Conservation (phyloP, 805 yeast species). For the Zygoascus tannicola region DNA sequence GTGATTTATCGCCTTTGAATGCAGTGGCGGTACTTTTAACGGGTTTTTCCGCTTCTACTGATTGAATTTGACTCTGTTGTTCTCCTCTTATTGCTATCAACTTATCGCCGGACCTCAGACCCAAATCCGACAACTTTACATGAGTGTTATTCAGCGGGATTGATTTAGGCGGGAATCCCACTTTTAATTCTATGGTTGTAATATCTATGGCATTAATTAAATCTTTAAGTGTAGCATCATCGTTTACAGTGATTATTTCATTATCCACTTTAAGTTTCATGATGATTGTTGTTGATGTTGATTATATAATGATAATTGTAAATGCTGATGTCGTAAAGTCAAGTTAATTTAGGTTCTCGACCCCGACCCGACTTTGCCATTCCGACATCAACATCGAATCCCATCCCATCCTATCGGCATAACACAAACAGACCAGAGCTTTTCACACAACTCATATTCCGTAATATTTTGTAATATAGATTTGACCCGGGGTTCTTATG, state of each 20-base stretch:
- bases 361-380: too few species aligned
- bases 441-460: too few species aligned
- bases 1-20: background rate
- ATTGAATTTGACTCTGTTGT: background rate
- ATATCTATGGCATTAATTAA: constrained; percentile 22
- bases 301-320: too few species aligned
- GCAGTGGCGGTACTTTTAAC: too few species aligned
- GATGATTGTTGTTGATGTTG: too few species aligned
- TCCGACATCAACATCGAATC: too few species aligned
- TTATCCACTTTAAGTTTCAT: constrained; percentile 31
- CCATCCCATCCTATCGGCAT: too few species aligned
- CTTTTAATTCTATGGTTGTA: constrained; percentile 28
- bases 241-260: constrained; percentile 31
- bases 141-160: constrained; percentile 27
- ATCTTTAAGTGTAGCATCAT: constrained; percentile 30
- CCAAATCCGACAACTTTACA: constrained; percentile 28
- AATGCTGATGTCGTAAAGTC: too few species aligned
- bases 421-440: too few species aligned
- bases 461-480: too few species aligned
- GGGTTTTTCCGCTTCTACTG: background rate
- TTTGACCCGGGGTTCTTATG: too few species aligned
- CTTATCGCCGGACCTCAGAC: constrained; percentile 53
- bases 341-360: too few species aligned
- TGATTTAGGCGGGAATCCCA: constrained; percentile 55
- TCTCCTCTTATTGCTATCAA: constrained; percentile 20